Percentiles rank a stretch among this genome's conserved stretches.
Conservation (phyloP, 1,139 yeast genomes). For the Saccharomycopsis hybrid region DNA sequence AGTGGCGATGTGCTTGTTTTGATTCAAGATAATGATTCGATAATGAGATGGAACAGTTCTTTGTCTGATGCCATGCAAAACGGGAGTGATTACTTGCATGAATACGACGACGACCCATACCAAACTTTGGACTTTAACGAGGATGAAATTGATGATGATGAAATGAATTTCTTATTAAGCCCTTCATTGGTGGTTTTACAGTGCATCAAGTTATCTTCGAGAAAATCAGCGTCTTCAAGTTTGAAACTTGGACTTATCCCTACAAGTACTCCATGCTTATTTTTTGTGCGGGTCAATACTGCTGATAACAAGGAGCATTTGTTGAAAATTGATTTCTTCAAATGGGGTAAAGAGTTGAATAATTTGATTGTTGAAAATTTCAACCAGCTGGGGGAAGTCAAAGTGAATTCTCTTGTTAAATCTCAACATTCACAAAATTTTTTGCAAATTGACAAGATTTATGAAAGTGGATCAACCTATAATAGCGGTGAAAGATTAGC, state of each 20-base stretch:
- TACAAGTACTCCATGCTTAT: not conserved
- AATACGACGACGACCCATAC: not conserved
- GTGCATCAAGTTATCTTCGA: conserved; percentile 1
- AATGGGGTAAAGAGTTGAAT: conserved; percentile 25
- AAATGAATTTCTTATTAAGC: not conserved
- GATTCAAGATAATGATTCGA: conserved; percentile 1
- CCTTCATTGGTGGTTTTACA: conserved; percentile 28
- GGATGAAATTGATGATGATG: conserved; percentile 3
- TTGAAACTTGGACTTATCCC: not conserved
- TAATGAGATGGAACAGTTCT: conserved; percentile 14
- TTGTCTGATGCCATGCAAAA: too few species aligned
- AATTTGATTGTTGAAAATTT: not conserved
- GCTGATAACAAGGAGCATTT: conserved; percentile 25
- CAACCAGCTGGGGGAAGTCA: not conserved
- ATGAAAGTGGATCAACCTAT: not conserved
- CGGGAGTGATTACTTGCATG: too few species aligned
- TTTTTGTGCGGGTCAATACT: conserved; percentile 3
- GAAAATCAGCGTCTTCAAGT: not conserved
- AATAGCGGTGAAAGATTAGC: not conserved
- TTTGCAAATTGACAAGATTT: conserved; percentile 2
- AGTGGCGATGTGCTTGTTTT: conserved; percentile 12
- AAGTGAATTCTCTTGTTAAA: not conserved
- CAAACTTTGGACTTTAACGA: not conserved
- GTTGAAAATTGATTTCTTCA: conserved; percentile 26
- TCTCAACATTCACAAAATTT: not conserved